Evolutionary conservation across 805 yeast genomes (phyloP).

Genomic region (Myxozyma melibiosi): DNA sequence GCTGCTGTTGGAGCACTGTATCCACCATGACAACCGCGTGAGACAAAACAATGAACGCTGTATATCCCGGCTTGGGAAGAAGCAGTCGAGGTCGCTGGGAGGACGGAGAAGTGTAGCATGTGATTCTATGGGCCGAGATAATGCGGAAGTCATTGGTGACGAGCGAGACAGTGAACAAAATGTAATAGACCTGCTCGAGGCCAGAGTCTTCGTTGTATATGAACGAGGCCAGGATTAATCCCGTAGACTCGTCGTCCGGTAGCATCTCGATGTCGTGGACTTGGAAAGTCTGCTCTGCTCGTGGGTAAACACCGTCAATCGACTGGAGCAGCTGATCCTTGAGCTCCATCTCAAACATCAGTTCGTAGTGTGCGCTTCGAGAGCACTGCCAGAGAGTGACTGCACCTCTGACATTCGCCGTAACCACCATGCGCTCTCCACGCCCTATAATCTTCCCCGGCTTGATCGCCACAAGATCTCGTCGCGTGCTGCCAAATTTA

Average conservation of each 20-base stretch:
- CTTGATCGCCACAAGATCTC: slow-evolving; percentile 59
- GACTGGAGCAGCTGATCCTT: slow-evolving; percentile 46
- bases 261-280: slow-evolving; percentile 66
- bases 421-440: slow-evolving; percentile 51
- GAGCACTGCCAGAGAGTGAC: slow-evolving; percentile 55
- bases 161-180: slow-evolving; percentile 58
- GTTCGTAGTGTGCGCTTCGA: slow-evolving; percentile 48
- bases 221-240: slow-evolving; percentile 55
- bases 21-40: slow-evolving; percentile 70
- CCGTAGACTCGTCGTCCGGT: slow-evolving; percentile 46
- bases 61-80: slow-evolving; percentile 59
- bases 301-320: slow-evolving; percentile 54
- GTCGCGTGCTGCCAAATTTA: slow-evolving; percentile 35
- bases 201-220: slow-evolving; percentile 39
- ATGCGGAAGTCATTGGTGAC: slow-evolving; percentile 56
- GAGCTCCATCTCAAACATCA: slow-evolving; percentile 45
- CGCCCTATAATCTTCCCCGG: slow-evolving; percentile 56
- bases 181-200: slow-evolving; percentile 42
- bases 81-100: slow-evolving; percentile 51
- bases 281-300: slow-evolving; percentile 52
- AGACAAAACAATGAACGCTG: slow-evolving; percentile 63
- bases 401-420: slow-evolving; percentile 50
- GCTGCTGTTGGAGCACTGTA: slow-evolving; percentile 47
- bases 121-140: slow-evolving; percentile 67
- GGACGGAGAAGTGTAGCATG: slow-evolving; percentile 47